Conservation (phyloP, 129 eudicot genomes). For the Logfia minima region DNA sequence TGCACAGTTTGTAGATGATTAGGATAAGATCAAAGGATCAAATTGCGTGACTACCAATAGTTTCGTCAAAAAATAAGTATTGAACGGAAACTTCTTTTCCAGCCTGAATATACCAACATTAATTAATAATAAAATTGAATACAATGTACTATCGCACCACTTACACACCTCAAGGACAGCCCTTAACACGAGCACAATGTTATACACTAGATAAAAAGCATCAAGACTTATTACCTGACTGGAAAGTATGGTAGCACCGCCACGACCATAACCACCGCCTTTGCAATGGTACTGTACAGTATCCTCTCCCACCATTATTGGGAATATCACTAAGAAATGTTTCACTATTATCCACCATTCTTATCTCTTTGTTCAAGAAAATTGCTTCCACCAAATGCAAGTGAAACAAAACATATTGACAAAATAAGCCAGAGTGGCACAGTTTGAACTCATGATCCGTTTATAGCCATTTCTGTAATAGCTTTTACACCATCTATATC, state of each 20-base stretch:
- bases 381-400: slow-evolving; percentile 26
- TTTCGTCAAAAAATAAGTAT: too few relatives aligned
- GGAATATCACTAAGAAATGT: slow-evolving; percentile 28
- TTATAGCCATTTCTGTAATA: slow-evolving; percentile 58
- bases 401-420: slow-evolving; percentile 21
- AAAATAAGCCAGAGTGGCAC: slow-evolving; percentile 15
- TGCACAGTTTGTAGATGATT: too few relatives aligned
- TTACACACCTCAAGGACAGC: neutral
- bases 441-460: slow-evolving; percentile 58
- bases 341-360: slow-evolving; percentile 25
- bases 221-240: slow-evolving; percentile 27
- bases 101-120: neutral
- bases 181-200: slow-evolving; percentile 11
- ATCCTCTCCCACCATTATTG: slow-evolving; percentile 40
- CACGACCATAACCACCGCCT: slow-evolving; percentile 31
- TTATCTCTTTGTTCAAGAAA: slow-evolving; percentile 20
- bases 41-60: too few relatives aligned
- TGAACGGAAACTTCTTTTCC: neutral
- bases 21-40: too few relatives aligned
- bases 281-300: slow-evolving; percentile 69
- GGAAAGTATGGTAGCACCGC: slow-evolving; percentile 21
- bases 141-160: neutral
- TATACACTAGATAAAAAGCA: slow-evolving; percentile 30
- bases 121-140: neutral
- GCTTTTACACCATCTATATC: slow-evolving; percentile 30